Conservation (phyloP, 805 yeast species). For the Metschnikowia similis region DNA sequence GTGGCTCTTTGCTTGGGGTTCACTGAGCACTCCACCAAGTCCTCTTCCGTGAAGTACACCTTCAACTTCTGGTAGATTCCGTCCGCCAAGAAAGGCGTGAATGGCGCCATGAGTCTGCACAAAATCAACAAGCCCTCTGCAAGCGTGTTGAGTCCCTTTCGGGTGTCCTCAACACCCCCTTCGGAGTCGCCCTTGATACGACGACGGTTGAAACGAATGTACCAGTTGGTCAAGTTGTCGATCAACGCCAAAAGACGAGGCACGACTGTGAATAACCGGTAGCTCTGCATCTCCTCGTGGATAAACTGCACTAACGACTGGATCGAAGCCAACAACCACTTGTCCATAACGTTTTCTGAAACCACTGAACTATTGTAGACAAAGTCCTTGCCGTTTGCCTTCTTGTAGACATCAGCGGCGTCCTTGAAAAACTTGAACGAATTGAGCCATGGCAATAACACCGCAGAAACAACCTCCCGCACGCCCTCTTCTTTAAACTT, state of each 20-base stretch:
- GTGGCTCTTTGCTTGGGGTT: slow-evolving; percentile 49
- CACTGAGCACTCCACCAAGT: slow-evolving; percentile 40
- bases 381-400: slow-evolving; percentile 67
- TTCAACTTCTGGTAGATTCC: slow-evolving; percentile 76
- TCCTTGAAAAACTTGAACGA: slow-evolving; percentile 95
- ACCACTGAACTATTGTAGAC: slow-evolving; percentile 59
- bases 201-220: slow-evolving; percentile 95
- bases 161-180: slow-evolving; percentile 78
- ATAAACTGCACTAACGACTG: slow-evolving; percentile 85
- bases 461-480: slow-evolving; percentile 94
- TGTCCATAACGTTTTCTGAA: slow-evolving; percentile 92
- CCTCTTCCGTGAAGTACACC: slow-evolving; percentile 55
- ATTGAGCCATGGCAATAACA: slow-evolving; percentile 97
- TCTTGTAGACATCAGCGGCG: slow-evolving; percentile 79
- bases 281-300: slow-evolving; percentile 84
- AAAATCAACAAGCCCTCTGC: slow-evolving; percentile 86
- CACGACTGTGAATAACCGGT: slow-evolving; percentile 92
- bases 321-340: slow-evolving; percentile 94
- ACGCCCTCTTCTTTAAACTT: slow-evolving; percentile 99
- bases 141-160: slow-evolving; percentile 83
- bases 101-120: slow-evolving; percentile 97
- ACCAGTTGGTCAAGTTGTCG: slow-evolving; percentile 97
- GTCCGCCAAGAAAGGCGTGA: slow-evolving; percentile 94
- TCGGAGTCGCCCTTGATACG: slow-evolving; percentile 86
- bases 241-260: slow-evolving; percentile 84